Base-by-base conservation (phyloP, 768 basidiomycete genomes). In the Lentinula boryana region DNA sequence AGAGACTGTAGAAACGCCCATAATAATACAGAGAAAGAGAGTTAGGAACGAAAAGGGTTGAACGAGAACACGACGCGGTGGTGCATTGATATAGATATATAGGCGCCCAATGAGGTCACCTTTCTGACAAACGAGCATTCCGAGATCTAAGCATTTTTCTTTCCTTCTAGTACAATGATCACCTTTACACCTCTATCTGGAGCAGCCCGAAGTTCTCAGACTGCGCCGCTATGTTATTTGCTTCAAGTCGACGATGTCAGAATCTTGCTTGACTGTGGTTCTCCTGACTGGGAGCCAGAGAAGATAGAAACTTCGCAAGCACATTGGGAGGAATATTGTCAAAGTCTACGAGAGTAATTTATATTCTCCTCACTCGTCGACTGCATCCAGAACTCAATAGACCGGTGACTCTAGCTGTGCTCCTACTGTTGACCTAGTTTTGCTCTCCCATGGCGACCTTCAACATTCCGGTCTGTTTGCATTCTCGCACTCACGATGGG, bases 251-350 rank as follows among this genome's bases (percentile, higher is more conserved):
- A 98, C 78, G 94, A 95, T 73, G 88, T 97, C 21, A 82, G 85
- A 61, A 92, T 99, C 66, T 83, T 99, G 18, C 82, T 99, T 60
- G 97, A 99, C 75, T 93, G 96, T 70, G 97, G 97, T 12, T 91
- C 93, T 5, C 91, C 89, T 2, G 91, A 94, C 75, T 90, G 89
- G 88, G 77, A 80, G 23, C 90, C 86, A 36, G 90, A 91, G 64
- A 70, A 75, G 55, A 65, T 68, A 51, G 40, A 63, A 12, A 70
- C 73, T 56, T 64, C 69, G 3, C 56, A 68, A 61, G 16, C 49
- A 40, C 74, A 80, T 35, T 88, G 87, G 87, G 76, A 84, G 62
- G 73, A 78, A 57, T 93, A 93, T 68, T 89, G 86, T 66, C 71
- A 83, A 59, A 74, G 82, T 35, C 74, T 93, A 46, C 81, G 81